Evolutionary conservation across 2,329 filamentous ascomycete genomes (phyloP).

Genomic region (Alternaria dauci): DNA sequence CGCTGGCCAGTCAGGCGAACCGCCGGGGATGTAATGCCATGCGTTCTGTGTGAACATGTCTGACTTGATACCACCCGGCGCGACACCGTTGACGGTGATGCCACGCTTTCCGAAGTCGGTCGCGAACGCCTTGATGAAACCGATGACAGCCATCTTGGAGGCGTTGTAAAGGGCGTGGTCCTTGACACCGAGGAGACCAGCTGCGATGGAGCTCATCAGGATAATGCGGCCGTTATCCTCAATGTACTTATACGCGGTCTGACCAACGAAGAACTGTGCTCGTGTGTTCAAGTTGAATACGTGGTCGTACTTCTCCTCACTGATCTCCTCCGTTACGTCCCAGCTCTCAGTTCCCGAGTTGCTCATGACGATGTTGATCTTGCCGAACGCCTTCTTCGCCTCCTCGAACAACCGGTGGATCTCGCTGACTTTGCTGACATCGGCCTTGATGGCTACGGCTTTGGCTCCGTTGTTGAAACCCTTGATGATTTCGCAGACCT

Average conservation of each 20-base stretch:
- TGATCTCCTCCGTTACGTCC: conserved; percentile 72
- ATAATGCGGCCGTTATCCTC: conserved; percentile 75
- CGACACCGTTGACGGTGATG: conserved; percentile 77
- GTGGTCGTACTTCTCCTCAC: conserved; percentile 75
- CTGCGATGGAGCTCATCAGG: conserved; percentile 77
- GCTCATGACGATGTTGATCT: conserved; percentile 60
- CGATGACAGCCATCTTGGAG: conserved; percentile 76
- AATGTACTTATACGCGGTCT: conserved; percentile 76
- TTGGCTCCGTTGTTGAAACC: conserved; percentile 58
- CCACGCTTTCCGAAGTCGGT: conserved; percentile 73
- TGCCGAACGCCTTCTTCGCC: conserved; percentile 55
- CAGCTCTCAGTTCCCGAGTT: conserved; percentile 70
- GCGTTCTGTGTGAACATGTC: conserved; percentile 80
- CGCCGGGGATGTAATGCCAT: conserved; percentile 60
- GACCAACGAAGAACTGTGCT: conserved; percentile 80
- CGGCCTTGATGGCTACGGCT: conserved; percentile 67
- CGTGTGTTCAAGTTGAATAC: conserved; percentile 74
- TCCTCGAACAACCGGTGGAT: conserved; percentile 65
- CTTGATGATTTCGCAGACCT: conserved; percentile 58
- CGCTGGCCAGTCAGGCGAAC: conserved; percentile 58
- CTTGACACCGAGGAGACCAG: conserved; percentile 70
- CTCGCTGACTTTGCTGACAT: conserved; percentile 63
- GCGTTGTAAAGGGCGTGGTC: conserved; percentile 77
- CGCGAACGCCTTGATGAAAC: conserved; percentile 74
- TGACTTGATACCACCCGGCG: conserved; percentile 75